Evolutionary conservation across 164 flowering plant genomes (phyloP), one percentile per base, ranked within the genome.

Genomic region (Chloranthus sessilifolius): DNA sequence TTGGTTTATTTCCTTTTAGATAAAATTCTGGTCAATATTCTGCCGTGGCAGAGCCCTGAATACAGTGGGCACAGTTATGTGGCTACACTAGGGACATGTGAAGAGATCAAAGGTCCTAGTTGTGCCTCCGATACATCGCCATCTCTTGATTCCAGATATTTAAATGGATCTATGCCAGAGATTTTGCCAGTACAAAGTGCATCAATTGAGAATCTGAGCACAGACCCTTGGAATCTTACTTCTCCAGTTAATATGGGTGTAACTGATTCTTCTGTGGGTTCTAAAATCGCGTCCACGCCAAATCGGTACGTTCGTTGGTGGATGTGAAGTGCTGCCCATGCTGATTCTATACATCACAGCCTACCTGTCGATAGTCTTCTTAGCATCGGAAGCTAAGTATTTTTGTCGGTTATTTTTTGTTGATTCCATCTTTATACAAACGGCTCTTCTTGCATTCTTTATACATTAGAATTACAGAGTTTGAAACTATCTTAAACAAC

Each of bases 321-420:
- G 51, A 27, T 47, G 5, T 20, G 17, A 31, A 47, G 23, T 47
- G 21, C 34, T 31, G 21, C 5, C 14, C 20, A 15, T 28, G 28
- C 31, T 5, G 25, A n/a, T 17, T 19, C 16, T 15, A 20, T 23
- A 35, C 14, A 7, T 29, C 1, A 14, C 35, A 17, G 14, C 12
- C 36, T 47, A 16, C n/a, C 51, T 6, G 22, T 29, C 5, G 35
- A 47, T 2, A 15, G 38, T 33, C 17, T 31, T 49, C 51, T 49
- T 12, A 33, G 52, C 15, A 49, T 49, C 27, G n/a, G 52, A 49
- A 33, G 25, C 52, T 21, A 14, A 49, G n/a, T n/a, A n/a, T n/a
- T n/a, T n/a, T n/a, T n/a, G n/a, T n/a, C n/a, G n/a, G n/a, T n/a
- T n/a, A n/a, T n/a, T n/a, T n/a, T n/a, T n/a, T n/a, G n/a, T n/a